Base-by-base conservation (phyloP, 2,329 filamentous ascomycete genomes). In the Clonostachys solani region DNA sequence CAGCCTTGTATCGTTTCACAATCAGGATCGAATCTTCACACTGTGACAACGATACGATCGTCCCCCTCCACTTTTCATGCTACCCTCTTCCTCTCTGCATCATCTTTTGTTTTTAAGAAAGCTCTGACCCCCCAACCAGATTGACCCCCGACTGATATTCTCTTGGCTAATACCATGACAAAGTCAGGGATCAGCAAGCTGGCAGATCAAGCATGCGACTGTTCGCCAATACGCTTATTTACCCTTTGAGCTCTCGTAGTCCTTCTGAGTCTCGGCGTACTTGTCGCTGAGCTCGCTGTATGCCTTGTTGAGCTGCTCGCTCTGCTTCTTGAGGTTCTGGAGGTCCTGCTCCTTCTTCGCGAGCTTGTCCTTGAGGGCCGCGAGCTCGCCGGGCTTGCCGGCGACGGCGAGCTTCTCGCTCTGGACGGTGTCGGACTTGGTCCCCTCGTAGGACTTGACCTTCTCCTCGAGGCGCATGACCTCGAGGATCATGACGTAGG, bases 401-500 rank as follows among this genome's bases (percentile, higher is more conserved):
- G 85, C 82, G 47, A 83, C 76, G 51, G 83, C 82, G 46, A 94
- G 75, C 72, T 89, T 88, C 58, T 82, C 80, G 52, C 80, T 78
- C 61, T 89, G 77, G 75, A 90, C 89, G 53, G 73, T 69, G 62
- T 74, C 69, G 17, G 17, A 13, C 58, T 70, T 67, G 57, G 74
- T 67, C 36, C 75, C 61, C 76, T 95, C 89, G 67, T 89, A 86
- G 54, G 81, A 74, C 79, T 90, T 92, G 65, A 96, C 74, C 74
- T 89, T 89, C 72, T 96, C 90, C 76, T 99, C 92, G 46, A 99
- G 86, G 53, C 89, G 76, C 62, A 96, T 87, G 45, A 88, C 83
- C 59, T 96, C 92, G 55, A 96, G 81, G 62, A 96, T 96, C 89
- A 97, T 92, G 63, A 86, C 88, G 77, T 97, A 99, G 64, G 94